phyloP scores from a whole-genome alignment of 1,284 basidiomycete genomes.

The Pulveroboletus sp. region DNA sequence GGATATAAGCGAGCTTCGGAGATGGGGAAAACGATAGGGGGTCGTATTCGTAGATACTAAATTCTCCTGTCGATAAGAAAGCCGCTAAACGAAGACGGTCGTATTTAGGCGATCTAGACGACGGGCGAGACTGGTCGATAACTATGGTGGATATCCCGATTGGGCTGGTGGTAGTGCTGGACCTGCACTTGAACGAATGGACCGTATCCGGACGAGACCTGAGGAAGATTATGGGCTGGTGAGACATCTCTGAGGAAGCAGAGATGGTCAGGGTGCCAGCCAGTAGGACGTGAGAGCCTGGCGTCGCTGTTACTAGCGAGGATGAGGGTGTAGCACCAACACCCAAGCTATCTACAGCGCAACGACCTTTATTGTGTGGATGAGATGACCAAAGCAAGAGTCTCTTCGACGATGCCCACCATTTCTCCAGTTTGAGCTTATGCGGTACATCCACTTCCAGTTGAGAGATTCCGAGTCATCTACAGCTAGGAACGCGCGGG shows the following conservation, averaged over 20 bases:
- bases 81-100: slow-evolving; percentile 48
- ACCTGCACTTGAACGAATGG: slow-evolving; percentile 33
- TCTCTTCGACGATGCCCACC: slow-evolving; percentile 47
- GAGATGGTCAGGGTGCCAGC: slow-evolving; percentile 45
- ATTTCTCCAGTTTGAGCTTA: slow-evolving; percentile 76
- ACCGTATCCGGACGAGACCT: slow-evolving; percentile 19
- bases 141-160: slow-evolving; percentile 59
- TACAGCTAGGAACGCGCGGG: slow-evolving; percentile 40
- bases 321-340: not conserved
- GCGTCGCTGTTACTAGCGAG: not conserved
- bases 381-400: slow-evolving; percentile 21
- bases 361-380: slow-evolving; percentile 33
- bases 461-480: slow-evolving; percentile 43
- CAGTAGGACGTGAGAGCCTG: slow-evolving; percentile 40
- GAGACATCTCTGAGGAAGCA: slow-evolving; percentile 36
- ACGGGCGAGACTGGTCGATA: slow-evolving; percentile 67
- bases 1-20: slow-evolving; percentile 51
- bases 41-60: slow-evolving; percentile 56
- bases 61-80: slow-evolving; percentile 70
- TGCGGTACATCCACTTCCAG: slow-evolving; percentile 85
- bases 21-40: slow-evolving; percentile 44
- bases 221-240: slow-evolving; percentile 32
- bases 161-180: slow-evolving; percentile 23
- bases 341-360: slow-evolving; percentile 26
- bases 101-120: slow-evolving; percentile 32